Conservation (phyloP, 257 asterid species). For the Solanum acaule region DNA sequence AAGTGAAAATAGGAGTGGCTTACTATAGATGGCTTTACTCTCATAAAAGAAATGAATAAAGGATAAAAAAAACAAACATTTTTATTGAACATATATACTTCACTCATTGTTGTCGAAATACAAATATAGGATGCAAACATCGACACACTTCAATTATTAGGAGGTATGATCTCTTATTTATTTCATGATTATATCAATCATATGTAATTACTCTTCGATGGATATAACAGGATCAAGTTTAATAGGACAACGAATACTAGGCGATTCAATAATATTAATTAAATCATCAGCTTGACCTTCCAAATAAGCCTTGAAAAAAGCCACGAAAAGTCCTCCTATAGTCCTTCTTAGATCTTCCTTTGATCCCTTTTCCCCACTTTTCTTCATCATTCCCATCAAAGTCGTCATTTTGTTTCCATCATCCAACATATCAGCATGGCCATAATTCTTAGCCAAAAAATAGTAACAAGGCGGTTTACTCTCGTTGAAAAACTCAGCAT, state of each 20-base stretch:
- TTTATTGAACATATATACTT: neutral
- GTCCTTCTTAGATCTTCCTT: constrained; percentile 49
- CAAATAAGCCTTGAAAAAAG: constrained; percentile 67
- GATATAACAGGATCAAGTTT: constrained; percentile 44
- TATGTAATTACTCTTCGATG: neutral
- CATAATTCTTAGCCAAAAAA: constrained; percentile 58
- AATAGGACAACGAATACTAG: constrained; percentile 40
- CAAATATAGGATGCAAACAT: neutral
- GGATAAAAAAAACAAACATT: too few species aligned
- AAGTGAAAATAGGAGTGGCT: neutral
- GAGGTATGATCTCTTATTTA: neutral
- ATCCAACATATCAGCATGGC: constrained; percentile 50
- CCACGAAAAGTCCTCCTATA: constrained; percentile 58
- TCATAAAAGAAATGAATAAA: neutral
- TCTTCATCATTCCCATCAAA: constrained; percentile 27
- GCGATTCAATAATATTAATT: constrained; percentile 23
- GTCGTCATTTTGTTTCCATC: constrained; percentile 10
- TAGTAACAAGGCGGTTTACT: constrained; percentile 62
- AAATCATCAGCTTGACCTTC: constrained; percentile 22
- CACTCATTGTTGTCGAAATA: neutral
- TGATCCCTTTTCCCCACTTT: constrained; percentile 27
- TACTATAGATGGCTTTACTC: neutral
- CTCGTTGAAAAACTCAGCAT: constrained; percentile 64
- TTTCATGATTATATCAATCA: constrained; percentile 1
- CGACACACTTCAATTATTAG: neutral